Evolutionary conservation across 2,329 filamentous ascomycete genomes (phyloP).

Genomic region (Aspergillus hiratsukae): DNA sequence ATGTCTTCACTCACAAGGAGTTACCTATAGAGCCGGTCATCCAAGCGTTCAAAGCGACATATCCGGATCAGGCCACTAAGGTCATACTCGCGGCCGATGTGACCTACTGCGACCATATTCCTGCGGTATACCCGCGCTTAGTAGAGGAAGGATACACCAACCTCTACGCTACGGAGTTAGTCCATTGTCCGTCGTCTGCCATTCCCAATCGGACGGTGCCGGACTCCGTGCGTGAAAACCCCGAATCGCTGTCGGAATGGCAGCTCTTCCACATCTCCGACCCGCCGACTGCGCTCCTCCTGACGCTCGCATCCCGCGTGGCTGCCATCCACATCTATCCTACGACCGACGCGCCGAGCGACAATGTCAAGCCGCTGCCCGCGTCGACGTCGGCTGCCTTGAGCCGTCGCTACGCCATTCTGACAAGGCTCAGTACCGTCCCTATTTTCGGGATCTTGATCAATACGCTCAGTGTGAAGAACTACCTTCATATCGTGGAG

Average conservation of each 20-base stretch:
- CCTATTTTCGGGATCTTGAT: conserved; percentile 90
- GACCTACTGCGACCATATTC: conserved; percentile 74
- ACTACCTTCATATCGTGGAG: conserved; percentile 78
- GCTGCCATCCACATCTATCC: conserved; percentile 73
- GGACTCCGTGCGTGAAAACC: conserved; percentile 40
- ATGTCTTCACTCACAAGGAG: conserved; percentile 75
- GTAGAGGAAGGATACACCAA: conserved; percentile 62
- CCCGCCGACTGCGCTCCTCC: conserved; percentile 74
- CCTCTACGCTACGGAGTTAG: conserved; percentile 64
- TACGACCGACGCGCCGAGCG: conserved; percentile 39
- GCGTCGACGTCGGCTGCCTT: conserved; percentile 56
- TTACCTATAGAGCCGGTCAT: conserved; percentile 60
- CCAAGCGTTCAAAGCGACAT: conserved; percentile 63
- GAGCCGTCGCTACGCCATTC: conserved; percentile 80
- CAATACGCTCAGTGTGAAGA: conserved; percentile 88
- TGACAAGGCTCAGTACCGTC: conserved; percentile 73
- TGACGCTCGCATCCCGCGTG: conserved; percentile 81
- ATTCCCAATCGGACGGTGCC: conserved; percentile 80
- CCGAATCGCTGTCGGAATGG: conserved; percentile 57
- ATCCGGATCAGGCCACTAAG: conserved; percentile 58
- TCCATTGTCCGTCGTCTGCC: conserved; percentile 71
- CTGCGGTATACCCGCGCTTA: conserved; percentile 53
- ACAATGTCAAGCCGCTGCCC: conserved; percentile 40
- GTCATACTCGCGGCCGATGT: conserved; percentile 85
- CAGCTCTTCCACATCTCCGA: conserved; percentile 80